Evolutionary conservation across 2,329 filamentous ascomycete species (phyloP).

Genomic region (Lecanoromycetidae sp.): DNA sequence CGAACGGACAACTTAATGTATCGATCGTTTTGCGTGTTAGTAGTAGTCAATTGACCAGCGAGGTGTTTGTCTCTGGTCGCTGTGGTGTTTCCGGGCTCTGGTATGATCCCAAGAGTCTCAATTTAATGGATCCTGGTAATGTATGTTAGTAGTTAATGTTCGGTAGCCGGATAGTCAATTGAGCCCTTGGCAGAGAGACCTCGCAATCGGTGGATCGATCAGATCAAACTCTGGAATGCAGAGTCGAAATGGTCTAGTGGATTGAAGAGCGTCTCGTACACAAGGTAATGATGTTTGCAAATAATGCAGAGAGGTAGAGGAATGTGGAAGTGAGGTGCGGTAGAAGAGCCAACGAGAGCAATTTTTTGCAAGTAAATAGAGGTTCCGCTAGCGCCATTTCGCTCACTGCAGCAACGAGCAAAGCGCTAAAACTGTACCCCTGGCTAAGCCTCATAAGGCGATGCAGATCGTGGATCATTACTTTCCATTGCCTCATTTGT

Average conservation of each 20-base stretch:
- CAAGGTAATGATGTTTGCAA: constrained; percentile 22
- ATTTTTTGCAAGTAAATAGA: neutral
- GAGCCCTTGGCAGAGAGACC: constrained; percentile 22
- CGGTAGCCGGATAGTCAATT: constrained; percentile 26
- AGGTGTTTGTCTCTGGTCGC: constrained; percentile 23
- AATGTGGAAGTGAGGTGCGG: constrained; percentile 14
- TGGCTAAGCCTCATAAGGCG: constrained; percentile 8
- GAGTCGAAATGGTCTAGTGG: constrained; percentile 26
- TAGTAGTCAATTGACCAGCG: constrained; percentile 27
- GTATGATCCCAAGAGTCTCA: constrained; percentile 27
- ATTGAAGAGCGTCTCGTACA: constrained; percentile 26
- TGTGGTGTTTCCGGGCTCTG: constrained; percentile 24
- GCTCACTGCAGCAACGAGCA: too few species aligned
- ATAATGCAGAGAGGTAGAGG: constrained; percentile 25
- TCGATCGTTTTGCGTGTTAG: constrained; percentile 30
- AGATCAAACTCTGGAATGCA: constrained; percentile 19
- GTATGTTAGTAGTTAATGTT: constrained; percentile 24
- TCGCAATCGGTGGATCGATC: constrained; percentile 28
- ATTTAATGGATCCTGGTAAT: constrained; percentile 28
- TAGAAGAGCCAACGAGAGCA: neutral
- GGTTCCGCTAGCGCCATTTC: neutral
- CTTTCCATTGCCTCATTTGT: neutral
- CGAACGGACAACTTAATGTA: constrained; percentile 40
- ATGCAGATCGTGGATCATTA: constrained; percentile 8
- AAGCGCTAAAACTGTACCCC: neutral